These are phyloP conservation scores for Ceratocystiopsis sp. DNA, from an alignment of 2,329 filamentous ascomycete species.

Conservation along the genomic window DNA sequence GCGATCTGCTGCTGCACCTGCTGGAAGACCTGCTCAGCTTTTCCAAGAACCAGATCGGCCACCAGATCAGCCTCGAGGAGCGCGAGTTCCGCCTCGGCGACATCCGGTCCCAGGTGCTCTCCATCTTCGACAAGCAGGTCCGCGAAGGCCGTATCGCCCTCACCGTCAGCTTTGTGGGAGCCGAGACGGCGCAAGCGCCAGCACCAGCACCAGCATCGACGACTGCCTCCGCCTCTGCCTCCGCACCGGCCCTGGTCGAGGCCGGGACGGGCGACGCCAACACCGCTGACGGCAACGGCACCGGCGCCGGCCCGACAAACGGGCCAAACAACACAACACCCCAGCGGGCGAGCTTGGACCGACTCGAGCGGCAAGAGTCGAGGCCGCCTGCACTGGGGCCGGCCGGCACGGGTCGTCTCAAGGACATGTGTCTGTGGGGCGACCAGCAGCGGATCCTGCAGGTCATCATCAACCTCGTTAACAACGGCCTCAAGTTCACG, in stretches of 20 bases:
- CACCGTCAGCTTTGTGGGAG: constrained; percentile 50
- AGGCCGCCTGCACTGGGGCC: constrained; percentile 44
- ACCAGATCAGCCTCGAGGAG: constrained; percentile 66
- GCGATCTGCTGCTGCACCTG: constrained; percentile 67
- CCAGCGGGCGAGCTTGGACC: constrained; percentile 13
- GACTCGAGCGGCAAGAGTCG: background rate
- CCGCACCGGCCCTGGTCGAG: background rate
- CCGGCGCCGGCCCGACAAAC: background rate
- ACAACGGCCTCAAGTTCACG: constrained; percentile 85
- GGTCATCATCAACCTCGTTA: constrained; percentile 85
- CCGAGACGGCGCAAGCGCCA: constrained; percentile 14
- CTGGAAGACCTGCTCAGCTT: constrained; percentile 83
- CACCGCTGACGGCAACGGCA: background rate
- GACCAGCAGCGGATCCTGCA: constrained; percentile 83
- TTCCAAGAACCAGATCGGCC: constrained; percentile 86
- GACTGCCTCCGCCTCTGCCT: background rate
- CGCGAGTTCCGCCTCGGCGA: constrained; percentile 76
- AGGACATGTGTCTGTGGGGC: constrained; percentile 82
- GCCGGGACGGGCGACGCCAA: too few species aligned
- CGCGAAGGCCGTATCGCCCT: constrained; percentile 63
- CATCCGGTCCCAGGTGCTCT: constrained; percentile 62
- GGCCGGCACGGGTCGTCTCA: constrained; percentile 48
- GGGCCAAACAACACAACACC: too few species aligned
- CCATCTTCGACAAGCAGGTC: constrained; percentile 83
- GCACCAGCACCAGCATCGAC: too few species aligned